Evolutionary conservation across 495 filamentous ascomycete genomes (phyloP).

Genomic region (Penicillium psychrofluorescens): DNA sequence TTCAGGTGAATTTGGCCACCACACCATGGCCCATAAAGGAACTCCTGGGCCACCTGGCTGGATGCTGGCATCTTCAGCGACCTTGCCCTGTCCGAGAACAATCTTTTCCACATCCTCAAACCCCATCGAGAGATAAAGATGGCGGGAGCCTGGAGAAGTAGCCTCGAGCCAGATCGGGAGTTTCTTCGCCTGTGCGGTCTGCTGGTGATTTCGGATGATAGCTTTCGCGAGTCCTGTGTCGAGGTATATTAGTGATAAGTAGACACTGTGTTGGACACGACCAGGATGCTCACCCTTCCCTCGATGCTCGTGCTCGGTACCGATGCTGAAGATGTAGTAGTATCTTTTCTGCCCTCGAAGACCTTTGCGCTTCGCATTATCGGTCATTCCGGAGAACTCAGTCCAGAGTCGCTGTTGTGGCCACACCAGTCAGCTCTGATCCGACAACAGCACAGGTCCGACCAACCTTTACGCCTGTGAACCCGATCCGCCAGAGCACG

Average conservation of each 20-base stretch:
- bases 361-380: slow-evolving; percentile 17
- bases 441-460: no score
- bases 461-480: slow-evolving; percentile 14
- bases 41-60: slow-evolving; percentile 16
- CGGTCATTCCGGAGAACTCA: slow-evolving; percentile 21
- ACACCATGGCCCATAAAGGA: slow-evolving; percentile 24
- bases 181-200: slow-evolving; percentile 10
- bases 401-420: slow-evolving; percentile 13
- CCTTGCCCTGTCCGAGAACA: slow-evolving; percentile 17
- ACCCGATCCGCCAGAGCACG: slow-evolving; percentile 16
- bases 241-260: not conserved
- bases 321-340: slow-evolving; percentile 24
- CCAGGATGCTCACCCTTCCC: slow-evolving; percentile 12
- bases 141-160: slow-evolving; percentile 12
- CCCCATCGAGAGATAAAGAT: slow-evolving; percentile 19
- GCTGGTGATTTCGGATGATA: slow-evolving; percentile 15
- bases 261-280: not conserved
- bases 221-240: slow-evolving; percentile 16
- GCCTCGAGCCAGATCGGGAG: slow-evolving; percentile 25
- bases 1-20: slow-evolving; percentile 11
- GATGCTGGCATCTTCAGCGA: slow-evolving; percentile 12
- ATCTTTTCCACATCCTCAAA: slow-evolving; percentile 20
- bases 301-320: slow-evolving; percentile 19
- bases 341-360: slow-evolving; percentile 14
- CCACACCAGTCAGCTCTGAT: no score